Evolutionary conservation across 345 rosid species (phyloP).

Genomic region (Rubroshorea leprosula): DNA sequence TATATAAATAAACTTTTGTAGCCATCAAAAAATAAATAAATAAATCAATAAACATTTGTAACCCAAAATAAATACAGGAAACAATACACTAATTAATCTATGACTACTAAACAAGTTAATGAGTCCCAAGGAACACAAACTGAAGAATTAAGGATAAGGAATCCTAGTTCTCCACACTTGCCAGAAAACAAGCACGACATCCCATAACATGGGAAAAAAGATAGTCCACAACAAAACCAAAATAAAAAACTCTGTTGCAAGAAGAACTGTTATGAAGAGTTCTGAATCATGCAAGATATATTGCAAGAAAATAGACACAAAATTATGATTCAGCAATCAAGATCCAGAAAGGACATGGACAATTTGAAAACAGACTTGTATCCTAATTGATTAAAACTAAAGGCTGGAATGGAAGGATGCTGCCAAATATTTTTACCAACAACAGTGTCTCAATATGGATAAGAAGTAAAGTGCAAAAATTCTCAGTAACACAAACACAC

Average conservation of each 20-base stretch:
- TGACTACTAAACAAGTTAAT: slow-evolving; percentile 11
- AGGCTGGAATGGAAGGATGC: background rate
- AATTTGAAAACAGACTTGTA: background rate
- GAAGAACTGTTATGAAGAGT: too few species aligned
- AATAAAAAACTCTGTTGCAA: background rate
- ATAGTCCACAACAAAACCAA: background rate
- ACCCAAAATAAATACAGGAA: too few species aligned
- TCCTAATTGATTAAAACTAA: background rate
- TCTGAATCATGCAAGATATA: too few species aligned
- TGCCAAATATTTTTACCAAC: background rate
- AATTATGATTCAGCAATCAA: background rate
- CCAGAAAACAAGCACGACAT: background rate
- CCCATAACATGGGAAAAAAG: background rate
- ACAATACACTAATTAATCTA: too few species aligned
- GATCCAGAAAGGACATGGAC: background rate
- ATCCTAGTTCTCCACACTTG: background rate
- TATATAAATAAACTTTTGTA: too few species aligned
- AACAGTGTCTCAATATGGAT: background rate
- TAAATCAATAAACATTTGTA: too few species aligned
- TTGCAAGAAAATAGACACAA: background rate
- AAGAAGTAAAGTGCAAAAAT: background rate
- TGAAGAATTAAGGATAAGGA: background rate
- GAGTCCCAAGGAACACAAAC: too few species aligned
- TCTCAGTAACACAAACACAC: background rate
- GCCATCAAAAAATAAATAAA: too few species aligned